Percentiles rank a stretch among this genome's conserved stretches.
phyloP scores from a whole-genome alignment of 2,329 filamentous ascomycete species.

The Pseudocercospora musae region DNA sequence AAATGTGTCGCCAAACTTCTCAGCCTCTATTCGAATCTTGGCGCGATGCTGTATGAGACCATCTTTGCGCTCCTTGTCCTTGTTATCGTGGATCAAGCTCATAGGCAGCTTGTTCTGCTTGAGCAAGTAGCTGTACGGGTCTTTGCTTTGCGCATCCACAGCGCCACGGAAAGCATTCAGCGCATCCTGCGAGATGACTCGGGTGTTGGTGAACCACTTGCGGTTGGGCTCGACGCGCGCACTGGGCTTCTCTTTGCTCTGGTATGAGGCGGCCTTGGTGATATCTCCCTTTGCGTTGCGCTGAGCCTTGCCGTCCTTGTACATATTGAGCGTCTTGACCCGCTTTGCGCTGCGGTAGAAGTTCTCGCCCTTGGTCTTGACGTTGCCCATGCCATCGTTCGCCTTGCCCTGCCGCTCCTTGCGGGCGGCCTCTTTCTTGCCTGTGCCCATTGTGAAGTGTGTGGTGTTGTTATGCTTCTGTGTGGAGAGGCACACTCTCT shows the following conservation, averaged over 20 bases:
- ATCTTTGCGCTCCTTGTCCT: conserved; percentile 61
- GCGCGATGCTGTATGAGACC: conserved; percentile 89
- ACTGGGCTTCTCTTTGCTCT: conserved; percentile 75
- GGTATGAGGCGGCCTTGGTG: conserved; percentile 76
- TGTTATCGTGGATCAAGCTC: conserved; percentile 81
- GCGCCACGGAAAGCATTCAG: conserved; percentile 84
- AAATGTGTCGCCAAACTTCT: conserved; percentile 84
- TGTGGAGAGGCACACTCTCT: background rate
- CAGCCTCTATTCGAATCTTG: conserved; percentile 86
- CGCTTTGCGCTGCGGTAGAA: conserved; percentile 90
- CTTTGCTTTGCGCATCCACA: conserved; percentile 82
- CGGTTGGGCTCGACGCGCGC: conserved; percentile 93
- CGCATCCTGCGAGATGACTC: conserved; percentile 85
- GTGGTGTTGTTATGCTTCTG: background rate
- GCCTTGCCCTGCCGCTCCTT: conserved; percentile 81
- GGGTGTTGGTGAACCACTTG: conserved; percentile 96
- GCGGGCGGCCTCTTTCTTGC: conserved; percentile 85
- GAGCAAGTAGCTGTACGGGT: conserved; percentile 91
- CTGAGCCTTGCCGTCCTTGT: conserved; percentile 79
- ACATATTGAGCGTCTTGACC: conserved; percentile 83
- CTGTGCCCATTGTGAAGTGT: conserved; percentile 68
- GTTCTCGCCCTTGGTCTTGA: conserved; percentile 94
- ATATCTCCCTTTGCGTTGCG: conserved; percentile 82
- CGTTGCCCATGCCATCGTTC: conserved; percentile 84
- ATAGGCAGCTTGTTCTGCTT: conserved; percentile 97